Percentiles rank a stretch among this genome's conserved stretches.
These are phyloP conservation scores for Phytophthora chlamydospora DNA, from an alignment of 352 stramenopile genomes.

Conservation along the genomic window DNA sequence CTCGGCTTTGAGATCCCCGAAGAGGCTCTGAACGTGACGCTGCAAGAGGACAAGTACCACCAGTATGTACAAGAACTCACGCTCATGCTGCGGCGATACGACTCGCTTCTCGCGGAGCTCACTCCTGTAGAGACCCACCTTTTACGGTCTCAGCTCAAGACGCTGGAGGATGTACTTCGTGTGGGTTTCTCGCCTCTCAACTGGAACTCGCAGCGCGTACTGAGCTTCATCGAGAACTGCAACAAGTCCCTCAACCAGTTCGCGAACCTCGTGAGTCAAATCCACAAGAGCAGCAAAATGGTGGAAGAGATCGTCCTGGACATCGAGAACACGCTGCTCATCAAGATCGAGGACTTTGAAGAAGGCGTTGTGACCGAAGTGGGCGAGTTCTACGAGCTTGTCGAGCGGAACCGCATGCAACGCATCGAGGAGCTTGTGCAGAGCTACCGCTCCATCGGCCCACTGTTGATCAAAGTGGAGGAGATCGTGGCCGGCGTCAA, in stretches of 20 bases:
- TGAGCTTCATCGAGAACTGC: conserved; percentile 94
- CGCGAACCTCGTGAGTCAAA: conserved; percentile 92
- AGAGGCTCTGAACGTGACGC: conserved; percentile 94
- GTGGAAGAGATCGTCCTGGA: conserved; percentile 93
- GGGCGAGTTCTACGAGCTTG: conserved; percentile 93
- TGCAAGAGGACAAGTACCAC: conserved; percentile 97
- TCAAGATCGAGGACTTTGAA: conserved; percentile 92
- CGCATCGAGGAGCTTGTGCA: conserved; percentile 93
- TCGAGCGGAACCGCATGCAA: conserved; percentile 92
- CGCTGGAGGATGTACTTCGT: conserved; percentile 85
- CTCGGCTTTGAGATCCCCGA: conserved; percentile 96
- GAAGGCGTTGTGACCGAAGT: conserved; percentile 91
- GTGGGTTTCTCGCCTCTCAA: conserved; percentile 95
- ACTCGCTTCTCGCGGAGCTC: conserved; percentile 81
- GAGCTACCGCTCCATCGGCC: conserved; percentile 93
- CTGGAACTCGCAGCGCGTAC: conserved; percentile 97
- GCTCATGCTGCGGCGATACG: conserved; percentile 93
- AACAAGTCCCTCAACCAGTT: conserved; percentile 95
- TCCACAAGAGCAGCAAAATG: conserved; percentile 96
- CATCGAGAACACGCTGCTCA: conserved; percentile 93
- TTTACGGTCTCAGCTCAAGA: conserved; percentile 89
- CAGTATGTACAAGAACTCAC: conserved; percentile 93
- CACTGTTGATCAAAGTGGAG: conserved; percentile 96
- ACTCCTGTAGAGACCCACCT: conserved; percentile 92
- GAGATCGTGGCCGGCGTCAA: conserved; percentile 95